These are phyloP conservation scores for Phaseolus coccineus DNA, from an alignment of 331 rosid genomes.

Conservation along the genomic window DNA sequence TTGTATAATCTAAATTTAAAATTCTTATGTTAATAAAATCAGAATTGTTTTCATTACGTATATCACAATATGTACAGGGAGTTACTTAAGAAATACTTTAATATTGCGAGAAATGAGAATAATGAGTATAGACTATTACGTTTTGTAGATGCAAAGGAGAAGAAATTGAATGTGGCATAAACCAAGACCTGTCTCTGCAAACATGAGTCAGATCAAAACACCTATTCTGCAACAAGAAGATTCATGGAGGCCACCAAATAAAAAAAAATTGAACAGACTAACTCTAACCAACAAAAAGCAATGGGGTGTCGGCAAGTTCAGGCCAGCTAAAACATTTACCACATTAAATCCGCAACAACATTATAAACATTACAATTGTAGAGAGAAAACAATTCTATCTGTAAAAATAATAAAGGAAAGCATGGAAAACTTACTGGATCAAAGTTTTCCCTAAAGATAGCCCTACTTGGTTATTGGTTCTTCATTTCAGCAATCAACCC, in stretches of 20 bases:
- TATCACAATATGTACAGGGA: too few species aligned
- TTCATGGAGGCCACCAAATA: slow-evolving; percentile 21
- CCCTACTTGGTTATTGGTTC: slow-evolving; percentile 98
- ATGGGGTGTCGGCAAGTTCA: background rate
- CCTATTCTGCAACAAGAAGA: background rate
- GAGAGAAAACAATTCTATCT: slow-evolving; percentile 14
- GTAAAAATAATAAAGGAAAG: slow-evolving; percentile 18
- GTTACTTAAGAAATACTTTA: too few species aligned
- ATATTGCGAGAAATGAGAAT: too few species aligned
- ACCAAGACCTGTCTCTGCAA: slow-evolving; percentile 15
- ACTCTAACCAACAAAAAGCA: slow-evolving; percentile 34
- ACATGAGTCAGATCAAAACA: slow-evolving; percentile 22
- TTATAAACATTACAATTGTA: background rate
- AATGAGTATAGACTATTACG: too few species aligned
- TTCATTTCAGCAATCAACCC: slow-evolving; percentile 97
- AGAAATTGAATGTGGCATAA: background rate
- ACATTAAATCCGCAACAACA: slow-evolving; percentile 35
- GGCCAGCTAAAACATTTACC: background rate
- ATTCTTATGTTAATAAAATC: too few species aligned
- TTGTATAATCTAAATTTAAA: too few species aligned
- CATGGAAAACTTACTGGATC: slow-evolving; percentile 69
- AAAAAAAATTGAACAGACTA: background rate
- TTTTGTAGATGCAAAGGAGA: slow-evolving; percentile 9
- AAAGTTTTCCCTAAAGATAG: slow-evolving; percentile 84
- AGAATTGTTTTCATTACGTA: too few species aligned